phyloP scores from a whole-genome alignment of 805 yeast genomes.

The Komagataella pastoris region DNA sequence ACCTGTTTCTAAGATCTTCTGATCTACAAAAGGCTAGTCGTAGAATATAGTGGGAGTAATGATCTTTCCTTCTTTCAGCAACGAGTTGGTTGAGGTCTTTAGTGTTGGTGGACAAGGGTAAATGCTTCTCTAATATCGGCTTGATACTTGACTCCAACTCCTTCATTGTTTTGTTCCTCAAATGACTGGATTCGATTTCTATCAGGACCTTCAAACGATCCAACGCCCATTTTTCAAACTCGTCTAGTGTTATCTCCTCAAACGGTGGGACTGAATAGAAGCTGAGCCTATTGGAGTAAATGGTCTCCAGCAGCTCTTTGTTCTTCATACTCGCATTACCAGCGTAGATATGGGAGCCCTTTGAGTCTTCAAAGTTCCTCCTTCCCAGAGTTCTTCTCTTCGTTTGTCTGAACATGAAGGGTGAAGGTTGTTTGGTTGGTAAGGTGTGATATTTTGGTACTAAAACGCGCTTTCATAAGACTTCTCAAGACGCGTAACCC shows the following conservation, averaged over 20 bases:
- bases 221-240: slow-evolving; percentile 93
- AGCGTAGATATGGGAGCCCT: slow-evolving; percentile 7
- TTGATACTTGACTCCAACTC: slow-evolving; percentile 56
- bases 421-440: background rate
- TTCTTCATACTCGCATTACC: slow-evolving; percentile 17
- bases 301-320: slow-evolving; percentile 19
- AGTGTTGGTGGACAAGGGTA: slow-evolving; percentile 48
- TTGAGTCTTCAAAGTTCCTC: slow-evolving; percentile 36
- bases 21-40: slow-evolving; percentile 82
- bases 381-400: slow-evolving; percentile 67
- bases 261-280: slow-evolving; percentile 70
- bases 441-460: no score
- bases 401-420: slow-evolving; percentile 53
- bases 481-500: background rate
- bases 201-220: slow-evolving; percentile 75
- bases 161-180: slow-evolving; percentile 46
- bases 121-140: slow-evolving; percentile 46
- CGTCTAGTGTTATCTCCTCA: slow-evolving; percentile 79
- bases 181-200: slow-evolving; percentile 67
- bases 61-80: slow-evolving; percentile 73
- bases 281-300: slow-evolving; percentile 51
- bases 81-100: slow-evolving; percentile 24
- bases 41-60: slow-evolving; percentile 80
- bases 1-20: slow-evolving; percentile 71
- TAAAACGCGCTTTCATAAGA: background rate